phyloP scores from a whole-genome alignment of 768 basidiomycete species.

The Paxillus involutus region DNA sequence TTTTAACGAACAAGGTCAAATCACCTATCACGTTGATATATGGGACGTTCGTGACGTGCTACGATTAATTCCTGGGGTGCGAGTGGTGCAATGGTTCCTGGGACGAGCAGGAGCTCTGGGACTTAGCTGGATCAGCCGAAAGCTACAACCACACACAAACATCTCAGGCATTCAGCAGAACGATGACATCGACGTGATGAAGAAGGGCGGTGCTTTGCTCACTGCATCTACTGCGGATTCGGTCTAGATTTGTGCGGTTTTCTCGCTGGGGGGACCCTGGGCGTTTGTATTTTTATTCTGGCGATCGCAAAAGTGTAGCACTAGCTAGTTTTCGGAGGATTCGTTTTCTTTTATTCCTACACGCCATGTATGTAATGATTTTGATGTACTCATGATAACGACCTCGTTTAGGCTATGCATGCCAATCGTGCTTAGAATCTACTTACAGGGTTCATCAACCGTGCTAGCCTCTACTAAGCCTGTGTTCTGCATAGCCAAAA shows the following conservation, averaged over 20 bases:
- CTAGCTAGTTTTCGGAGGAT: no score
- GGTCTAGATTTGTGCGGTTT: conserved; percentile 9
- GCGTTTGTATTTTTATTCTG: no score
- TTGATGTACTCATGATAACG: conserved; percentile 3
- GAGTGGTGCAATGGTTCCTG: conserved; percentile 66
- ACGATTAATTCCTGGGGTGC: conserved; percentile 68
- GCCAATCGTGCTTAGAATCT: no score
- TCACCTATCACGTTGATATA: conserved; percentile 77
- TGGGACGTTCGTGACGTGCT: conserved; percentile 82
- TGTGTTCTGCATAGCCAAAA: no score
- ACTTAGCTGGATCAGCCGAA: conserved; percentile 40
- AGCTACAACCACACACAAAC: conserved; percentile 9
- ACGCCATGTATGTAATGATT: conserved; percentile 10
- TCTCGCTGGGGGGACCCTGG: no score
- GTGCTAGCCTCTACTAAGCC: no score
- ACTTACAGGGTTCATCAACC: no score
- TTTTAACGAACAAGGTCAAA: conserved; percentile 81
- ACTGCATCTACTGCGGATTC: conserved; percentile 1
- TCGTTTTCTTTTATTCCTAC: no score
- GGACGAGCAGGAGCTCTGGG: conserved; percentile 61
- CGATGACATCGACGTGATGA: neutral
- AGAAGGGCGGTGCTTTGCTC: conserved; percentile 12
- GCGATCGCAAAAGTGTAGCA: no score
- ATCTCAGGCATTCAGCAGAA: neutral
- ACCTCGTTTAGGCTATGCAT: no score